Percentiles rank a stretch among this genome's conserved stretches.
Evolutionary conservation across 1,284 basidiomycete species (phyloP).

Genomic region (Veloboletus limbatus): DNA sequence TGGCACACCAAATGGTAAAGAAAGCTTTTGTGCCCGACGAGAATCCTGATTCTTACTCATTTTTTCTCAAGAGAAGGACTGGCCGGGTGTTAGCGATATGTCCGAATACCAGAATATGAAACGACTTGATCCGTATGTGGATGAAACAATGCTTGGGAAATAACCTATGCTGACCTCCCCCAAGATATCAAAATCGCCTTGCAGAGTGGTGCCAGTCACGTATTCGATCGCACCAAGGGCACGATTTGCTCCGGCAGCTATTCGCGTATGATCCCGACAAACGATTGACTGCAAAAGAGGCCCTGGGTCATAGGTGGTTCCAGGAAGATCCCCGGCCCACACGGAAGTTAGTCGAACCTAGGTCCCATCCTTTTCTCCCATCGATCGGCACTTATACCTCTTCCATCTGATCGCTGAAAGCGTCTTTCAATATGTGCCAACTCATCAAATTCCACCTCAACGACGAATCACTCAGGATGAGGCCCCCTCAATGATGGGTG

Average conservation of each 20-base stretch:
- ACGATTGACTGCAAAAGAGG: constrained; percentile 80
- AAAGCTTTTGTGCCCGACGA: neutral
- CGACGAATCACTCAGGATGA: constrained; percentile 76
- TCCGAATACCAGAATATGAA: constrained; percentile 87
- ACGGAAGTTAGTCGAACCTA: constrained; percentile 52
- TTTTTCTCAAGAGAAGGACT: constrained; percentile 61
- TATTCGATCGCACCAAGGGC: constrained; percentile 60
- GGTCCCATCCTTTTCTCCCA: constrained; percentile 1
- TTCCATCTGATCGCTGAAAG: constrained; percentile 34
- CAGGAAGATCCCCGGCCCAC: constrained; percentile 74
- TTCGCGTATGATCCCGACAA: constrained; percentile 91
- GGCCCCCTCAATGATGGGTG: constrained; percentile 72
- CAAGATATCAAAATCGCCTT: constrained; percentile 66
- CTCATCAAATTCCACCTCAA: constrained; percentile 65
- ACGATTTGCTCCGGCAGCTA: constrained; percentile 80
- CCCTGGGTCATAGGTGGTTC: constrained; percentile 82
- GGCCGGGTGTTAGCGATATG: constrained; percentile 86
- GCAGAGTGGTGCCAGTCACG: constrained; percentile 76
- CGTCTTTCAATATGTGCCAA: constrained; percentile 55
- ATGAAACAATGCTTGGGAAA: neutral
- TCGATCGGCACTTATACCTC: constrained; percentile 5
- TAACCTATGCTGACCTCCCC: constrained; percentile 5
- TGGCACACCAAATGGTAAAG: constrained; percentile 81
- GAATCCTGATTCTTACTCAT: constrained; percentile 1
- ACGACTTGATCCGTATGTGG: constrained; percentile 68